phyloP scores from a whole-genome alignment of 1,139 yeast species.

The Hemisphaericaspora lyxosophila region DNA sequence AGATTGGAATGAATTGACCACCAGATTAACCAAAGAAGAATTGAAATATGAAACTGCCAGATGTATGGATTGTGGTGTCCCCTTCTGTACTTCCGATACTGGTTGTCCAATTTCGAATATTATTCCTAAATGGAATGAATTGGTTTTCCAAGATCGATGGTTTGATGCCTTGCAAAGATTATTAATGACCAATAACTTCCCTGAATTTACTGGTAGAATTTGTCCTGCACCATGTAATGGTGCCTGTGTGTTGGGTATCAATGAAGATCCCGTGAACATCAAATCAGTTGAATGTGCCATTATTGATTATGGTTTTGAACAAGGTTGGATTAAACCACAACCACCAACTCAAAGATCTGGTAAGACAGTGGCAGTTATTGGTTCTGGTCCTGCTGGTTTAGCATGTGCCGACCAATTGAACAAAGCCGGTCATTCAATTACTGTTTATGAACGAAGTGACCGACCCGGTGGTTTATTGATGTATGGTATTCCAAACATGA shows the following conservation, averaged over 20 bases:
- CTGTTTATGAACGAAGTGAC: slow-evolving; percentile 91
- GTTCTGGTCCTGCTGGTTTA: slow-evolving; percentile 97
- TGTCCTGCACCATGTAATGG: slow-evolving; percentile 99
- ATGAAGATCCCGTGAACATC: slow-evolving; percentile 94
- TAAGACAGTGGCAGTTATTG: slow-evolving; percentile 79
- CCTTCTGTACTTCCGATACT: slow-evolving; percentile 96
- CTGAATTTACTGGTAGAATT: slow-evolving; percentile 96
- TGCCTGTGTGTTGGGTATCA: slow-evolving; percentile 93
- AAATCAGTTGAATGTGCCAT: slow-evolving; percentile 95
- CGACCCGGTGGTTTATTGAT: slow-evolving; percentile 95
- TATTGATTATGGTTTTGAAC: slow-evolving; percentile 92
- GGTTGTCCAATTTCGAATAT: slow-evolving; percentile 98
- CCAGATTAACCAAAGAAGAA: slow-evolving; percentile 80
- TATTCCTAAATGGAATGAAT: slow-evolving; percentile 97
- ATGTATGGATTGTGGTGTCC: slow-evolving; percentile 99
- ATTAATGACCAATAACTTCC: slow-evolving; percentile 96
- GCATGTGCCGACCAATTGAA: slow-evolving; percentile 96
- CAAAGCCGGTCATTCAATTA: slow-evolving; percentile 90
- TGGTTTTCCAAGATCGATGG: slow-evolving; percentile 95
- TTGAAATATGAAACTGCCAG: slow-evolving; percentile 93
- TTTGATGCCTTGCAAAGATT: slow-evolving; percentile 88
- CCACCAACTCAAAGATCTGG: slow-evolving; percentile 85
- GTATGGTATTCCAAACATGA: slow-evolving; percentile 99
- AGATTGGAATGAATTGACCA: slow-evolving; percentile 92
- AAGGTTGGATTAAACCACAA: slow-evolving; percentile 91